phyloP scores from a whole-genome alignment of 768 basidiomycete genomes.

The Fomitopsis serialis region DNA sequence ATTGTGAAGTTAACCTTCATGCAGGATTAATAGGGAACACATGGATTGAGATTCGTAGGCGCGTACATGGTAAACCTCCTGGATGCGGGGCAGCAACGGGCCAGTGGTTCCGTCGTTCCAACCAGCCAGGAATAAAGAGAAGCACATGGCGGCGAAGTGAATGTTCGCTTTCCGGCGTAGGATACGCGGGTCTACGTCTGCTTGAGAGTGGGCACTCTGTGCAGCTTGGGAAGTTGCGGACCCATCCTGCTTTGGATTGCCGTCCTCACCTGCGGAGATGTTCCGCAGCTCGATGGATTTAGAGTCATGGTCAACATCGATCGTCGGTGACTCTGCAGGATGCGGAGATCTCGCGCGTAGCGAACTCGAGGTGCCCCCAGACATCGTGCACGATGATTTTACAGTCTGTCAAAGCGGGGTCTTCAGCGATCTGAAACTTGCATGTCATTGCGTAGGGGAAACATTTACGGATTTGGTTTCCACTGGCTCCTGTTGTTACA shows the following conservation, averaged over 20 bases:
- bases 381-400: no score
- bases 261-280: background rate
- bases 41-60: background rate
- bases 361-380: no score
- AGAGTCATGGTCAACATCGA: background rate
- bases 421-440: no score
- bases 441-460: no score
- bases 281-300: background rate
- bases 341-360: background rate
- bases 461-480: no score
- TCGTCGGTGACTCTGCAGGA: background rate
- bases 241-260: no score
- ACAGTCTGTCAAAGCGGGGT: no score
- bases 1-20: constrained; percentile 42
- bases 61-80: constrained; percentile 45
- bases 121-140: constrained; percentile 55
- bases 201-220: background rate
- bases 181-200: background rate
- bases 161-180: constrained; percentile 19
- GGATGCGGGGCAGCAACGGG: constrained; percentile 69
- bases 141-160: constrained; percentile 53
- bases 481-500: no score
- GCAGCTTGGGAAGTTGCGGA: no score
- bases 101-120: constrained; percentile 80
- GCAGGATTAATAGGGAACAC: background rate